phyloP scores from a whole-genome alignment of 2,329 filamentous ascomycete species.

The Fusarium sterilihyphosum region DNA sequence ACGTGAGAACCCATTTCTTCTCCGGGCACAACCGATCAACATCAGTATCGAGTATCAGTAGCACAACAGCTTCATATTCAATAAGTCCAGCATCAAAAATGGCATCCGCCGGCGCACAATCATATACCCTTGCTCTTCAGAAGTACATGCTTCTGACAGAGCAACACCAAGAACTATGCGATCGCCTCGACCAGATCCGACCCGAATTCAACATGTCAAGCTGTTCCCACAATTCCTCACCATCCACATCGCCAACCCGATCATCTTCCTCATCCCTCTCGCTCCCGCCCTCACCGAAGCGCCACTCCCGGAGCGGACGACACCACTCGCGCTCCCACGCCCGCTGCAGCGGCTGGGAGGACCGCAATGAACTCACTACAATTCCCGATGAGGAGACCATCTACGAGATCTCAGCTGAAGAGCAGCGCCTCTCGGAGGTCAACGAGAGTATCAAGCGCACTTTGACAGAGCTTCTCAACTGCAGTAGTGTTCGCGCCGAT shows the following conservation, averaged over 20 bases:
- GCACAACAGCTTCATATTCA: constrained; percentile 1
- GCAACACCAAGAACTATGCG: constrained; percentile 63
- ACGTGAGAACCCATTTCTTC: constrained; percentile 41
- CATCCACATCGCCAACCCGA: constrained; percentile 69
- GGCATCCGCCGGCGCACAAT: constrained; percentile 41
- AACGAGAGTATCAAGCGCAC: constrained; percentile 71
- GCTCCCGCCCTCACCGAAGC: constrained; percentile 59
- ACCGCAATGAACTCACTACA: constrained; percentile 49
- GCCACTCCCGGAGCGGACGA: constrained; percentile 49
- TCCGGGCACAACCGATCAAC: constrained; percentile 39
- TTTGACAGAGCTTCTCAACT: constrained; percentile 70
- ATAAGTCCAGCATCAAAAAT: constrained; percentile 39
- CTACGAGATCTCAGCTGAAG: constrained; percentile 61
- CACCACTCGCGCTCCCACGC: constrained; percentile 42
- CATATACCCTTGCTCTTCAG: constrained; percentile 61
- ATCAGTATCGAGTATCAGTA: constrained; percentile 29
- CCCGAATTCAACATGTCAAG: constrained; percentile 48
- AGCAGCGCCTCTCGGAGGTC: constrained; percentile 64
- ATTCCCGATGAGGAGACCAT: constrained; percentile 60
- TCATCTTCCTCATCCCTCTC: constrained; percentile 60
- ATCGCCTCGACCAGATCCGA: constrained; percentile 62
- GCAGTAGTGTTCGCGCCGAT: constrained; percentile 63
- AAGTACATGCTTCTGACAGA: constrained; percentile 64
- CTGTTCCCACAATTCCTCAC: constrained; percentile 57
- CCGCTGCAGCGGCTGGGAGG: constrained; percentile 49